Conservation (phyloP, 1,139 yeast species). For the Debaryomycetaceae sp. region DNA sequence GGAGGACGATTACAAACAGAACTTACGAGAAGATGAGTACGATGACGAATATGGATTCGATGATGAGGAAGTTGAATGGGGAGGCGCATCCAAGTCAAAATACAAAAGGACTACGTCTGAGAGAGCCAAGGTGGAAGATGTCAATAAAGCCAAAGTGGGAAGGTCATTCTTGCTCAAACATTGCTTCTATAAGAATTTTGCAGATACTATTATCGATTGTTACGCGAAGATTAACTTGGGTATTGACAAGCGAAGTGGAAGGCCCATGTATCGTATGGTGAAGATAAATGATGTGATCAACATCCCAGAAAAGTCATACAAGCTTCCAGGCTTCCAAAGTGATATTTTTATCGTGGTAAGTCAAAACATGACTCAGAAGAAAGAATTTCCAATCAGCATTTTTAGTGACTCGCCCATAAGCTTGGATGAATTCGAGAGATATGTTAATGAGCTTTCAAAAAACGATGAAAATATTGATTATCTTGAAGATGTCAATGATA, state of each 20-base stretch:
- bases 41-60: constrained; percentile 38
- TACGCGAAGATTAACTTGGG: constrained; percentile 85
- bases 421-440: constrained; percentile 68
- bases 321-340: constrained; percentile 51
- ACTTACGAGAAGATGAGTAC: constrained; percentile 26
- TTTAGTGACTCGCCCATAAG: constrained; percentile 76
- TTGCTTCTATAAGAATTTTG: constrained; percentile 81
- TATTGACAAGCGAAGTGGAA: constrained; percentile 55
- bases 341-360: constrained; percentile 63
- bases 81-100: constrained; percentile 31
- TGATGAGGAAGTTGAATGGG: constrained; percentile 50
- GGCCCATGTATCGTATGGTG: constrained; percentile 79
- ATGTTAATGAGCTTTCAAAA: constrained; percentile 56
- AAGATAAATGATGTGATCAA: constrained; percentile 64
- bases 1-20: constrained; percentile 14
- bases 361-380: constrained; percentile 64
- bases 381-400: constrained; percentile 69
- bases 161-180: constrained; percentile 70
- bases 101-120: constrained; percentile 26
- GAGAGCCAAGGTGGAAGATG: constrained; percentile 49
- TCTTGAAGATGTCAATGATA: constrained; percentile 61
- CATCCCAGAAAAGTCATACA: constrained; percentile 54
- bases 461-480: constrained; percentile 63
- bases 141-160: constrained; percentile 72
- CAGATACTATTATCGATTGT: constrained; percentile 63